These are phyloP conservation scores for Botryotinia convoluta DNA, from an alignment of 2,329 filamentous ascomycete species.

Conservation along the genomic window DNA sequence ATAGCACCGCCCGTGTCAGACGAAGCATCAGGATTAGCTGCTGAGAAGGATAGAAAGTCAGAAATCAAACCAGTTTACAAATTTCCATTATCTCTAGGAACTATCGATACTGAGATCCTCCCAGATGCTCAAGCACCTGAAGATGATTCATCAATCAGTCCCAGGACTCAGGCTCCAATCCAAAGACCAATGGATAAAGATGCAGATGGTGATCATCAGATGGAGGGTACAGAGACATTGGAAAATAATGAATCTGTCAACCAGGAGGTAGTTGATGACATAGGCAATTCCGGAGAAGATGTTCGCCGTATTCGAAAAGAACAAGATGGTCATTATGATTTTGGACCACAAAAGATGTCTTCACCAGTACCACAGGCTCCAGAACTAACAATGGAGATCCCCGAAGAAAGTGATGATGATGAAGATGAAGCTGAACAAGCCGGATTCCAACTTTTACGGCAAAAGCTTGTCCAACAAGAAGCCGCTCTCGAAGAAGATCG, in stretches of 20 bases:
- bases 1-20: not conserved
- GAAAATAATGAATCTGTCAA: not conserved
- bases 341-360: not conserved
- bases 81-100: not conserved
- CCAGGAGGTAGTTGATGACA: not conserved
- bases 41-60: not conserved
- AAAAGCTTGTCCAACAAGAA: constrained; percentile 16
- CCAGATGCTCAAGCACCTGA: constrained; percentile 13
- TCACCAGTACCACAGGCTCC: constrained; percentile 12
- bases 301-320: not conserved
- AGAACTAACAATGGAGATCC: constrained; percentile 20
- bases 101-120: constrained; percentile 8
- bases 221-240: not conserved
- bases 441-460: constrained; percentile 13
- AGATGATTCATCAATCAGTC: constrained; percentile 11
- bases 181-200: not conserved
- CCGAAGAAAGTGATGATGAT: constrained; percentile 28
- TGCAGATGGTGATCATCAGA: constrained; percentile 1
- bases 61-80: not conserved
- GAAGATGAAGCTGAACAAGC: constrained; percentile 23
- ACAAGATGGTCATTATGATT: not conserved
- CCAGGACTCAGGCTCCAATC: not conserved
- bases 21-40: not conserved
- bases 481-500: constrained; percentile 19
- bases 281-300: not conserved